Evolutionary conservation across 805 yeast species (phyloP).

Genomic region (Huiozyma naganishii): DNA sequence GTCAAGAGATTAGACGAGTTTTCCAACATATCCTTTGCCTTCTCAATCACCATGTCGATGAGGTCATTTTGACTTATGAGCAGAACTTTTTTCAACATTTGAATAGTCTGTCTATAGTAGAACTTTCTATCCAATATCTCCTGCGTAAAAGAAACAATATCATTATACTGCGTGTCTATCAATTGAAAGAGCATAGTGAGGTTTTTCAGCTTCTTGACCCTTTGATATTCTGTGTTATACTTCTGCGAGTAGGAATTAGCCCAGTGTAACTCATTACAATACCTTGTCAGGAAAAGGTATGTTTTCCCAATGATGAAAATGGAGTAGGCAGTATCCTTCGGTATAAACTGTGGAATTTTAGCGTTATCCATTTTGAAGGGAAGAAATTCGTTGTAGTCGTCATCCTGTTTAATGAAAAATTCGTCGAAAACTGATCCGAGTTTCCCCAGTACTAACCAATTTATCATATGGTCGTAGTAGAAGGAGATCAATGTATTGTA

Average conservation of each 20-base stretch:
- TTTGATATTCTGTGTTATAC: slow-evolving; percentile 11
- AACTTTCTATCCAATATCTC: slow-evolving; percentile 39
- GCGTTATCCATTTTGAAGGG: slow-evolving; percentile 9
- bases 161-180: slow-evolving; percentile 37
- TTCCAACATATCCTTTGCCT: slow-evolving; percentile 42
- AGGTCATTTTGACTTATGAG: slow-evolving; percentile 76
- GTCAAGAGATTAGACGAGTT: slow-evolving; percentile 55
- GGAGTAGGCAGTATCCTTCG: slow-evolving; percentile 31
- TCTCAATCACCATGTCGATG: slow-evolving; percentile 49
- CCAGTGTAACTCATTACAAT: slow-evolving; percentile 65
- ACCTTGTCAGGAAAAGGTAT: slow-evolving; percentile 47
- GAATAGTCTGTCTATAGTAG: slow-evolving; percentile 42
- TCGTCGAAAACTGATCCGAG: slow-evolving; percentile 44
- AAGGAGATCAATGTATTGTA: slow-evolving; percentile 42
- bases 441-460: slow-evolving; percentile 66
- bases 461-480: slow-evolving; percentile 45
- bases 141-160: slow-evolving; percentile 43
- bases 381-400: slow-evolving; percentile 5
- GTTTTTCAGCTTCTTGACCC: slow-evolving; percentile 2
- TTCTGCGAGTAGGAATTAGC: slow-evolving; percentile 33
- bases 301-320: slow-evolving; percentile 66
- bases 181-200: slow-evolving; percentile 23
- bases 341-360: slow-evolving; percentile 32
- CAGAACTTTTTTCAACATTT: slow-evolving; percentile 52
- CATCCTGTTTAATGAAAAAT: slow-evolving; percentile 40